Evolutionary conservation across 768 basidiomycete species (phyloP), one percentile per base, ranked within the genome.

Genomic region (Psilocybe cyanescens): DNA sequence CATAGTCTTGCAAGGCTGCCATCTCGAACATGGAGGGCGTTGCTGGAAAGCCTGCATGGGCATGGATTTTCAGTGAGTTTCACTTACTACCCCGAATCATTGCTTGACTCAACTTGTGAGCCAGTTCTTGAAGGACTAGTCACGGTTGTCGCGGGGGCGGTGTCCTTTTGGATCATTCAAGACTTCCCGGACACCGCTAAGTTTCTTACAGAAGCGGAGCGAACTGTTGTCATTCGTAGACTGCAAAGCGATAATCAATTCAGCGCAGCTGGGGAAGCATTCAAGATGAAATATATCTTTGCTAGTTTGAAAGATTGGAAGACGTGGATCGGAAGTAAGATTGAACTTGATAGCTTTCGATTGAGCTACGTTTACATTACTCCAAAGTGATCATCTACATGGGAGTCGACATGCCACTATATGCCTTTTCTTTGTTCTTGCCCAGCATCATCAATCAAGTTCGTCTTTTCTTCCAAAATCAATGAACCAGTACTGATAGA

Each of bases 131-230:
- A 91, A 68, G 91, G 90, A 17, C 74, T 92, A 37, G 76, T 75
- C 12, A 92, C 91, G 1, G 79, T 92, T 28, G 14, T 91, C n/a
- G 89, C 87, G 4, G 89, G 88, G 8, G 70, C 71, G 24, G 71
- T 78, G 8, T 91, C 90, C 1, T 92, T 86, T 76, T 93, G 83
- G 81, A 85, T 93, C 68, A 85, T 93, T 60, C 86, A 91, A 67
- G 92, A 93, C 70, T 94, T 93, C 74, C 91, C 92, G 3, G 90
- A 93, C 66, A 90, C 86, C 1, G 91, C 91, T 29, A 89, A 82
- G 65, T 93, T 92, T 77, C 78, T 94, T 5, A 82, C 81, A n/a
- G 88, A 90, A 65, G 81, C 76, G 2, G 91, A 93, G 73, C 79
- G 89, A 31, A 86, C 85, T 7, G 78, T 88, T 17, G 81, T 91